Conservation (phyloP, 2,329 filamentous ascomycete genomes). For the Fusarium palustre region DNA sequence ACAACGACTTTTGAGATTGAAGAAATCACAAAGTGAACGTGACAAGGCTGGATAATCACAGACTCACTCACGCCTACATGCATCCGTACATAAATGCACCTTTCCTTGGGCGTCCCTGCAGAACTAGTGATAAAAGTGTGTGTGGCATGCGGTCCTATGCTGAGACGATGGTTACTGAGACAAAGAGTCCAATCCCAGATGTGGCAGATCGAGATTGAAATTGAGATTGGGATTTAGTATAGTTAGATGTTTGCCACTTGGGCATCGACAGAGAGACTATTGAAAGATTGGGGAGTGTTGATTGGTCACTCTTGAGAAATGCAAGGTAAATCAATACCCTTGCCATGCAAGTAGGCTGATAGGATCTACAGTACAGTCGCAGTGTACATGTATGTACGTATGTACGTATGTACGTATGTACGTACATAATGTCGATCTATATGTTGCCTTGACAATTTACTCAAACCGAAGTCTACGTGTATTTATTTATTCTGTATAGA, state of each 20-base stretch:
- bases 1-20: slow-evolving; percentile 7
- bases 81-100: not conserved
- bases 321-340: slow-evolving; percentile 17
- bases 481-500: not conserved
- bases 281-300: slow-evolving; percentile 29
- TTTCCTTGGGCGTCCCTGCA: slow-evolving; percentile 1
- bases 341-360: not conserved
- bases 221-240: not conserved
- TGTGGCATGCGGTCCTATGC: not conserved
- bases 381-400: not conserved
- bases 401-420: no score
- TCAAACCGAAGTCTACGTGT: no score
- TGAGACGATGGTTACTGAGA: not conserved
- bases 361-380: slow-evolving; percentile 11
- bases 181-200: slow-evolving; percentile 10
- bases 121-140: not conserved
- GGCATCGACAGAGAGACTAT: slow-evolving; percentile 32
- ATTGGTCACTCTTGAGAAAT: slow-evolving; percentile 6
- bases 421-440: not conserved
- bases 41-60: not conserved
- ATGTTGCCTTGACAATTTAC: not conserved
- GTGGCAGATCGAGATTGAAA: not conserved
- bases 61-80: not conserved
- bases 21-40: slow-evolving; percentile 15
- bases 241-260: slow-evolving; percentile 29